phyloP scores from a whole-genome alignment of 768 basidiomycete genomes.

The Agaricus subrufescens region DNA sequence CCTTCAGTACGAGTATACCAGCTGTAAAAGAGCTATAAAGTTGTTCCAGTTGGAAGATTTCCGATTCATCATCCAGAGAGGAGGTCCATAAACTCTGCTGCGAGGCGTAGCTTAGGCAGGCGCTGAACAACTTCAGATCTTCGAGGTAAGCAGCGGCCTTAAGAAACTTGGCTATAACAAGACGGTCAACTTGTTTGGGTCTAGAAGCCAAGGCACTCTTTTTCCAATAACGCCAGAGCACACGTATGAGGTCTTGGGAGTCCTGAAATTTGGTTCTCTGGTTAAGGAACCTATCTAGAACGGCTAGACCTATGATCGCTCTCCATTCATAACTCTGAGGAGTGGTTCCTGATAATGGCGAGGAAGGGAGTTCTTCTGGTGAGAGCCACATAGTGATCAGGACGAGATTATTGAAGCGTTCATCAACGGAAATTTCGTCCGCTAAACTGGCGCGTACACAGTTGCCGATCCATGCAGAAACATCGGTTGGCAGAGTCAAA shows the following conservation, averaged over 20 bases:
- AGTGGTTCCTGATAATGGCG: background rate
- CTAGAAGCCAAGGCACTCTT: constrained; percentile 7
- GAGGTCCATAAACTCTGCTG: constrained; percentile 22
- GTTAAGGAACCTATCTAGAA: constrained; percentile 26
- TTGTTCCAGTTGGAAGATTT: constrained; percentile 23
- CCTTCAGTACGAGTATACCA: constrained; percentile 23
- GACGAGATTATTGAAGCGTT: constrained; percentile 4
- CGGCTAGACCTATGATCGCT: constrained; percentile 35
- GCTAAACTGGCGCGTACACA: background rate
- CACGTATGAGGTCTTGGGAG: constrained; percentile 22
- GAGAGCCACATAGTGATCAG: constrained; percentile 2
- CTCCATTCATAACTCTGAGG: constrained; percentile 29
- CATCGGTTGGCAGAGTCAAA: background rate
- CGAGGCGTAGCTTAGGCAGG: constrained; percentile 28
- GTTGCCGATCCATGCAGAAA: background rate
- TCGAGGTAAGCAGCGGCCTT: constrained; percentile 34
- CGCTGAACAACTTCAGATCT: constrained; percentile 32
- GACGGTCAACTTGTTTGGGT: constrained; percentile 26
- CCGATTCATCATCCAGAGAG: constrained; percentile 10
- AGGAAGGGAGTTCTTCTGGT: background rate
- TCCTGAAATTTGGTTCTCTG: constrained; percentile 3
- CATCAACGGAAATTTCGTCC: background rate
- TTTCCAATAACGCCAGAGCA: constrained; percentile 41
- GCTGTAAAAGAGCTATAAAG: constrained; percentile 31
- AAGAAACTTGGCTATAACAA: constrained; percentile 39